Percentiles rank a stretch among this genome's conserved stretches.
Evolutionary conservation across 345 rosid species (phyloP).

Genomic region (Gossypium stocksii): DNA sequence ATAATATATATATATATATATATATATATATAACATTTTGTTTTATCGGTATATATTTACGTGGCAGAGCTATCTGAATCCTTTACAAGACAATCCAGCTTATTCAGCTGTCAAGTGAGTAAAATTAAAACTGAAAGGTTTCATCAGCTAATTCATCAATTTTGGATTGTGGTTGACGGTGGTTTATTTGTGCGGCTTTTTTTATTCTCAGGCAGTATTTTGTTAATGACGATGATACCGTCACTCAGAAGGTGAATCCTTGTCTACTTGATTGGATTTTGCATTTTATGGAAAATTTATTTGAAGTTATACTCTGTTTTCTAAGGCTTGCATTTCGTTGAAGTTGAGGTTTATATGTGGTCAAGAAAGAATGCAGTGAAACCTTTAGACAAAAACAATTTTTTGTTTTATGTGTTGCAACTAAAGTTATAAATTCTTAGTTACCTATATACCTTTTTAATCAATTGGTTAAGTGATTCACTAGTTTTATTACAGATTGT

Average conservation of each 20-base stretch:
- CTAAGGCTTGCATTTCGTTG: neutral
- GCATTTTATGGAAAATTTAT: neutral
- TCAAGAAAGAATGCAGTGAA: neutral
- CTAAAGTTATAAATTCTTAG: neutral
- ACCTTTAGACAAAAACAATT: neutral
- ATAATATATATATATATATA: neutral
- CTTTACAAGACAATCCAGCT: constrained; percentile 55
- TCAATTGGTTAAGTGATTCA: neutral
- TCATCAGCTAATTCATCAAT: neutral
- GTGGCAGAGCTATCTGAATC: constrained; percentile 60
- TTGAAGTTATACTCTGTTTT: neutral
- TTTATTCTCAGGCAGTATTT: constrained; percentile 70
- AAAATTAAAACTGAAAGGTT: neutral
- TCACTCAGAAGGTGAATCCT: constrained; percentile 58
- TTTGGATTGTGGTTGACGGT: neutral
- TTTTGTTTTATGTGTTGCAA: neutral
- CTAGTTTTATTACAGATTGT: constrained; percentile 42
- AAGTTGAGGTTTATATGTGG: neutral
- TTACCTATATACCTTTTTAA: neutral
- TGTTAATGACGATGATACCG: constrained; percentile 70
- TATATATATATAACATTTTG: neutral
- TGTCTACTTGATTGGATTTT: neutral
- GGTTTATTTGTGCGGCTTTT: constrained; percentile 8
- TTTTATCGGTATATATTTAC: constrained; percentile 14
- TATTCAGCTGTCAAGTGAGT: constrained; percentile 65